A percentile compares a stretch with the other conserved stretches of the same genome.
These are phyloP conservation scores for Pseudogymnoascus sp. DNA, from an alignment of 2,329 filamentous ascomycete genomes.

Conservation along the genomic window DNA sequence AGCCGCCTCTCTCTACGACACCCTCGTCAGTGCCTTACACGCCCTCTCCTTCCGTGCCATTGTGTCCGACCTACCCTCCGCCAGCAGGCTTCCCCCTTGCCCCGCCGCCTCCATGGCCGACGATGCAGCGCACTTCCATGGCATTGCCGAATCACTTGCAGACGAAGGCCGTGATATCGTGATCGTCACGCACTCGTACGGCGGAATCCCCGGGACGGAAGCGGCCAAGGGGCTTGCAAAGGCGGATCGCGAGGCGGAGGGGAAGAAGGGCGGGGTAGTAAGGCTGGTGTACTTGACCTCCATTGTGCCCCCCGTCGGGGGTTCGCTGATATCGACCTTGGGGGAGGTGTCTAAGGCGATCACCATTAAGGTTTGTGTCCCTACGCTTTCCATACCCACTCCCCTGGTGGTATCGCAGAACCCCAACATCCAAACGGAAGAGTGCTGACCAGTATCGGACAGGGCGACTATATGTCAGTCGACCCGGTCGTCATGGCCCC, in stretches of 20 bases:
- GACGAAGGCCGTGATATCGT: slow-evolving; percentile 33
- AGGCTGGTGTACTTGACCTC: slow-evolving; percentile 18
- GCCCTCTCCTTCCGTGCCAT: slow-evolving; percentile 15
- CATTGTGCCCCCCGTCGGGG: slow-evolving; percentile 16
- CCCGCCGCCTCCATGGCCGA: slow-evolving; percentile 26
- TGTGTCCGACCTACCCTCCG: slow-evolving; percentile 16
- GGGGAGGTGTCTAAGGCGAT: not conserved
- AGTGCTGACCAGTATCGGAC: not conserved
- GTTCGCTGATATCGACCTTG: slow-evolving; percentile 7
- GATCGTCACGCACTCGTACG: slow-evolving; percentile 35
- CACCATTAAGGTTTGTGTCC: not conserved
- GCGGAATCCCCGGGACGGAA: slow-evolving; percentile 30
- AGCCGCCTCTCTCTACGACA: slow-evolving; percentile 17
- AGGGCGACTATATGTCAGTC: not conserved
- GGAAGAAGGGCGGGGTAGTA: slow-evolving; percentile 31
- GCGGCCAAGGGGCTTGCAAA: slow-evolving; percentile 31
- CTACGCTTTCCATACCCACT: not conserved
- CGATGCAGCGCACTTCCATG: slow-evolving; percentile 29
- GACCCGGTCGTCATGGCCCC: not conserved
- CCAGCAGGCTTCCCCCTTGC: slow-evolving; percentile 15
- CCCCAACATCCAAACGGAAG: not conserved
- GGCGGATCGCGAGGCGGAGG: slow-evolving; percentile 27
- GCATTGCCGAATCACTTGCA: slow-evolving; percentile 30
- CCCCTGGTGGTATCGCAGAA: not conserved
- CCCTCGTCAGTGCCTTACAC: slow-evolving; percentile 15